phyloP scores from a whole-genome alignment of 1,284 basidiomycete genomes.

The Ustilago tritici region DNA sequence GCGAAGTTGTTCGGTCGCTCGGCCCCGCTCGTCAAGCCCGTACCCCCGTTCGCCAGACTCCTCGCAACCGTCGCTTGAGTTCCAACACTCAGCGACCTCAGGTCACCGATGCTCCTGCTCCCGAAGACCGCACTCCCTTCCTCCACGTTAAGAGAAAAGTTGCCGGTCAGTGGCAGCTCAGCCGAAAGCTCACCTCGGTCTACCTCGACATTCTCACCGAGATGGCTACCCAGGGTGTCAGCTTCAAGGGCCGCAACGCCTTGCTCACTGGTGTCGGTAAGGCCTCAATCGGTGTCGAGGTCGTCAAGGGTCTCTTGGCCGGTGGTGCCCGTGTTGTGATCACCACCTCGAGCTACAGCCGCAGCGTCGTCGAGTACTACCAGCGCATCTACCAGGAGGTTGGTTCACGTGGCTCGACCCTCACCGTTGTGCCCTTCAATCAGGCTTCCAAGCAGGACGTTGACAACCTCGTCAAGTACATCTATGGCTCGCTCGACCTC shows the following conservation, averaged over 20 bases:
- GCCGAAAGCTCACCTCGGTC: constrained; percentile 84
- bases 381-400: constrained; percentile 96
- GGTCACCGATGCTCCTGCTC: constrained; percentile 53
- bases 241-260: constrained; percentile 98
- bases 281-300: constrained; percentile 96
- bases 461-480: constrained; percentile 92
- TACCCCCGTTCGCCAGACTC: constrained; percentile 72
- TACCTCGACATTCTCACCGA: constrained; percentile 95
- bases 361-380: constrained; percentile 93
- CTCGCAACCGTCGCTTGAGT: constrained; percentile 72
- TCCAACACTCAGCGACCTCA: constrained; percentile 53
- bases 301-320: constrained; percentile 93
- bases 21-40: constrained; percentile 75
- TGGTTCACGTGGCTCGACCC: constrained; percentile 91
- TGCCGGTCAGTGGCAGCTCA: constrained; percentile 95
- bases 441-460: constrained; percentile 98
- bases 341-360: constrained; percentile 78
- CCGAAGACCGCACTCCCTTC: constrained; percentile 85
- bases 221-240: constrained; percentile 96
- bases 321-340: constrained; percentile 96
- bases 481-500: constrained; percentile 91
- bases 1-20: constrained; percentile 83
- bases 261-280: constrained; percentile 97
- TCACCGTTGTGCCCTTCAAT: constrained; percentile 98
- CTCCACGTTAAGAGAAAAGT: constrained; percentile 97